Evolutionary conservation across 75 land plant genomes (phyloP).

Genomic region (Selaginella tamariscina): DNA sequence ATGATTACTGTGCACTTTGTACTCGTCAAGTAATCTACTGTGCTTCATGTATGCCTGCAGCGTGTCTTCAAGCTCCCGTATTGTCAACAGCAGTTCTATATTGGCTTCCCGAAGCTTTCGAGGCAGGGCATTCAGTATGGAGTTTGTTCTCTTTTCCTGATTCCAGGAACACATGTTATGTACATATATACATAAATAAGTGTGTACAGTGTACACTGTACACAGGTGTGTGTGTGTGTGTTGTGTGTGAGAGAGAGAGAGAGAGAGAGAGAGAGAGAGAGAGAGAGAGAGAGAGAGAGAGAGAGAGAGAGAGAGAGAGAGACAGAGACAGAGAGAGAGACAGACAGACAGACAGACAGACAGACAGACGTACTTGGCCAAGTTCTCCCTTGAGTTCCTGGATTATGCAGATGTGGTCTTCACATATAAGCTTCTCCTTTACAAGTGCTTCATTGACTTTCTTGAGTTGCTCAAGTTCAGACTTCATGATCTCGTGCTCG

Average conservation of each 20-base stretch:
- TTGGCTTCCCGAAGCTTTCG: background rate
- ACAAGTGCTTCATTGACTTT: background rate
- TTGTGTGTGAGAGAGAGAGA: too few relatives aligned
- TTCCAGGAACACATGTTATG: too few relatives aligned
- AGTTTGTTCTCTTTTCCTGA: background rate
- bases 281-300: too few relatives aligned
- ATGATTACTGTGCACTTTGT: background rate
- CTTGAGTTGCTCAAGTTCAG: background rate
- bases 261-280: too few relatives aligned
- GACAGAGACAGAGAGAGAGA: too few relatives aligned
- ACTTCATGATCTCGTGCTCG: background rate
- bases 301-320: too few relatives aligned
- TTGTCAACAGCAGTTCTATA: background rate
- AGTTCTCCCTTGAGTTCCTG: background rate
- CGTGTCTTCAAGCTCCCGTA: background rate
- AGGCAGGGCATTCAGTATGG: background rate
- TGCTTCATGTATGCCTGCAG: background rate
- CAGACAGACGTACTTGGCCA: too few relatives aligned
- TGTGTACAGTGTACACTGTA: too few relatives aligned
- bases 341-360: too few relatives aligned
- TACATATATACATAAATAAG: too few relatives aligned
- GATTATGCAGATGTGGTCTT: background rate
- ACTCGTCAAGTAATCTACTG: background rate
- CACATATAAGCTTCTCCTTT: background rate
- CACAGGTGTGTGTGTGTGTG: too few relatives aligned